Evolutionary conservation across 1,284 basidiomycete species (phyloP), one percentile per base, ranked within the genome.

Genomic region (Schizophyllum commune): DNA sequence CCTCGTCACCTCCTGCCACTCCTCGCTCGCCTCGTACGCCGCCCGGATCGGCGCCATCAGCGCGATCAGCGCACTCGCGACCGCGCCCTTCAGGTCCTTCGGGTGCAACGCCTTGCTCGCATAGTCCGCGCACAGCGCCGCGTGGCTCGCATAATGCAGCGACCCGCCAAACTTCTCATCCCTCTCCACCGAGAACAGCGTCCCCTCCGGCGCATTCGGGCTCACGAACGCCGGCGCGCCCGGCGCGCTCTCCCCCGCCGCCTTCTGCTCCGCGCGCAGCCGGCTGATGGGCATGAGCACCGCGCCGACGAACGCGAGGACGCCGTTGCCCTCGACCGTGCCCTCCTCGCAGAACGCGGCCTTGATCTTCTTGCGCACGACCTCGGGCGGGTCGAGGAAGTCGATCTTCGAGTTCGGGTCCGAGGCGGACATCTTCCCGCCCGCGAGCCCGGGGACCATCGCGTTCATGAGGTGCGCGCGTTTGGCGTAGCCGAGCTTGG

Each of bases 351-450:
- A 99, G 70, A 97, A 92, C 0, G 97, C 96, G 52, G 81, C 81
- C 74, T 93, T 95, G 75, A 99, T 88, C 79, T 98, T 99, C 74
- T 87, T 88, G 69, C 89, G 86, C 59, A 98, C 83, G 33, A 83
- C 83, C 54, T 92, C 89, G 0, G 96, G 88, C 15, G 86, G 73
- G 75, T 99, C 96, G 66, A 99, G 86, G 76, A 99, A 96, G 77
- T 99, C 96, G 73, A 99, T 98, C 77, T 99, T 99, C 65, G 90
- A 94, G 73, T 96, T 92, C 32, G 93, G 91, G 70, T 98, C 96
- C 1, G 96, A 98, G 0, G 94, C 89, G n/a, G 94, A 96, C 97
- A 99, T 99, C 74, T 99, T 99, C 22, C 93, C 93, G 32, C 96
- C 96, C 55, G 84, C 84, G 56, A 99, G 83, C 52, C 97, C 96